Evolutionary conservation across 176 grass and related monocot species (phyloP).

Genomic region (Bonia amplexicaulis): DNA sequence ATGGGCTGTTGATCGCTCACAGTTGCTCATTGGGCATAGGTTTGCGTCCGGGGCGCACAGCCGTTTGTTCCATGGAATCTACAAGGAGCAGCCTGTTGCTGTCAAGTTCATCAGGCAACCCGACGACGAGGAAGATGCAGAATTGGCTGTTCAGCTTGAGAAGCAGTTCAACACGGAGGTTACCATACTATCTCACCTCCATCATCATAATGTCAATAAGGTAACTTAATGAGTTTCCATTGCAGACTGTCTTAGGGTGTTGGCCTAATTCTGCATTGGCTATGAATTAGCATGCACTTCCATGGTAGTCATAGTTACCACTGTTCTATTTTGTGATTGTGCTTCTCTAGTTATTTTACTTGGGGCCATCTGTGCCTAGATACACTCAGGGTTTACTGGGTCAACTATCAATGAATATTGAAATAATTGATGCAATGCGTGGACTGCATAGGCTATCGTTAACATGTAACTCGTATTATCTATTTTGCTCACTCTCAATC

Average conservation of each 20-base stretch:
- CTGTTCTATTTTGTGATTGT: neutral
- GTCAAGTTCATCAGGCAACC: constrained; percentile 72
- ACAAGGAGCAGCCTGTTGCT: constrained; percentile 64
- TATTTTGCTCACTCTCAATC: neutral
- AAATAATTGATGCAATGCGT: neutral
- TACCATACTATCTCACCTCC: constrained; percentile 56
- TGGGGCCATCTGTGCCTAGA: neutral
- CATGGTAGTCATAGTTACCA: neutral
- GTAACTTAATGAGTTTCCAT: constrained; percentile 27
- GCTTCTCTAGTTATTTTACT: neutral
- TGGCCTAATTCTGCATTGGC: neutral
- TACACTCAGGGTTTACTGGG: neutral
- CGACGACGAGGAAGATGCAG: constrained; percentile 54
- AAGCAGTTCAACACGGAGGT: constrained; percentile 86
- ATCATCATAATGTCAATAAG: constrained; percentile 87
- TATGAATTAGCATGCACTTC: constrained; percentile 5
- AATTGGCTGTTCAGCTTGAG: constrained; percentile 60
- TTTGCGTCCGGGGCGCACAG: constrained; percentile 78
- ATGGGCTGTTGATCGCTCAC: constrained; percentile 59
- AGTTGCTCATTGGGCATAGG: constrained; percentile 62
- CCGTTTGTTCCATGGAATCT: constrained; percentile 68
- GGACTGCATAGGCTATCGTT: neutral
- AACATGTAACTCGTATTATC: neutral
- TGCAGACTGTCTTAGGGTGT: neutral
- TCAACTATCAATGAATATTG: neutral